Evolutionary conservation across 192 early-diverging fungal species (phyloP), one percentile per base, ranked within the genome.

Genomic region (Umbelopsis ramanniana): DNA sequence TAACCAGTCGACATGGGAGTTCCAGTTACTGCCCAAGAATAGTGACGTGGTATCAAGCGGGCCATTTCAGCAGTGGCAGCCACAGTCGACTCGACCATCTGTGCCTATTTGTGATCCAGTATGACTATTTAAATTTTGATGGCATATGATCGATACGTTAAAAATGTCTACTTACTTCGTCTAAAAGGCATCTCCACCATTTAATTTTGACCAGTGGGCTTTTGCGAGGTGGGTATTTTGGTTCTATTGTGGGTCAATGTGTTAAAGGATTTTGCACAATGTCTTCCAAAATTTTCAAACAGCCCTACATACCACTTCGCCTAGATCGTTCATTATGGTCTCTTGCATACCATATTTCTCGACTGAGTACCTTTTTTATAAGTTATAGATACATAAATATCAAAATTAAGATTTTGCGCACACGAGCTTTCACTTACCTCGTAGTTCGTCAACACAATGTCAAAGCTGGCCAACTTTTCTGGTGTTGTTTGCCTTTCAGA

Each of bases 1-100:
- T 81, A 63, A 19, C 81, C 76, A 4, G 72, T 55, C 48, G 70
- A 70, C 9, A 87, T 77, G 0, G 87, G 87, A 22, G 88, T 91
- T 1, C 90, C 90, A 17, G 88, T 90, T 22, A 92, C 86, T 24
- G 83, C 84, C 91, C 89, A 92, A 3, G 87, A 69, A 77, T 88
- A 78, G 15, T 82, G 72, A 3, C 88, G 74, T 2, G 90, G 87
- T 21, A 90, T 81, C 52, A 82, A 19, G 14, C 77, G 67, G 6
- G 88, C 86, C 88, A 92, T 89, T 37, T 85, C 79, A 10, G 82
- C 76, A 8, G 84, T 82, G 9, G 77, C 68, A 3, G 82, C 75
- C n/a, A 80, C 79, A 8, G 82, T 50, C 11, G 70, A 76, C 47
- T 91, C 88, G 12, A 92, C 86, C 84, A 86, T 84, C 66, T 92